phyloP scores from a whole-genome alignment of 306 rosid genomes.

The Pachyrhizus erosus region DNA sequence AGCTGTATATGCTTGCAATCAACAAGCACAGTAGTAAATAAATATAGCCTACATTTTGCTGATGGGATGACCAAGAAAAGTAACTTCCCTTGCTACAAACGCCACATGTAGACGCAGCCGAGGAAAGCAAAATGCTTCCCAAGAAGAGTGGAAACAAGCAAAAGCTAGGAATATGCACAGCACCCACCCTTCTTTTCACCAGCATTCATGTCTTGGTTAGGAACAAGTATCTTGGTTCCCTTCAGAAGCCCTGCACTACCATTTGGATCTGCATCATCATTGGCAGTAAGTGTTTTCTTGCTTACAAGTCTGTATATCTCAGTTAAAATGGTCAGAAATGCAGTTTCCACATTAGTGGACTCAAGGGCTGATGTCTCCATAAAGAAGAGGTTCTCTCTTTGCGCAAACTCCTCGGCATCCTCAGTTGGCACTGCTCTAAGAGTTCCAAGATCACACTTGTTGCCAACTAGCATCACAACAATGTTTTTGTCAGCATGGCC shows the following conservation, averaged over 20 bases:
- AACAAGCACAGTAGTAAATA: slow-evolving; percentile 38
- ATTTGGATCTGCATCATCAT: slow-evolving; percentile 54
- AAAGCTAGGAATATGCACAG: slow-evolving; percentile 53
- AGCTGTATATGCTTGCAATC: slow-evolving; percentile 13
- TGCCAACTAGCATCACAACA: slow-evolving; percentile 84
- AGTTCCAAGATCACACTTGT: slow-evolving; percentile 80
- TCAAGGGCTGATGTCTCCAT: slow-evolving; percentile 96
- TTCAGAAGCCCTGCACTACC: slow-evolving; percentile 67
- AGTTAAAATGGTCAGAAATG: slow-evolving; percentile 76
- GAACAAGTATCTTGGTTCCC: slow-evolving; percentile 79
- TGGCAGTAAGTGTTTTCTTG: slow-evolving; percentile 74
- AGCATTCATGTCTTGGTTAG: slow-evolving; percentile 44
- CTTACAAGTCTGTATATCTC: slow-evolving; percentile 77
- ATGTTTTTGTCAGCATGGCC: slow-evolving; percentile 89
- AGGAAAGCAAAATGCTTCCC: slow-evolving; percentile 34
- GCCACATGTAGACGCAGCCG: slow-evolving; percentile 6
- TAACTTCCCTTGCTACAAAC: slow-evolving; percentile 40
- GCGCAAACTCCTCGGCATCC: slow-evolving; percentile 89
- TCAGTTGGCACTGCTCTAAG: slow-evolving; percentile 90
- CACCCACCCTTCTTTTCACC: slow-evolving; percentile 56
- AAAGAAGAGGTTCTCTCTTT: slow-evolving; percentile 87
- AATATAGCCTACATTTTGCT: slow-evolving; percentile 41
- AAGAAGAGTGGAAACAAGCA: neutral
- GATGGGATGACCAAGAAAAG: slow-evolving; percentile 19
- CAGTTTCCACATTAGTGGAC: slow-evolving; percentile 85